Evolutionary conservation across 2,329 filamentous ascomycete genomes (phyloP), one percentile per base, ranked within the genome.

Genomic region (Pyrenophora teres): DNA sequence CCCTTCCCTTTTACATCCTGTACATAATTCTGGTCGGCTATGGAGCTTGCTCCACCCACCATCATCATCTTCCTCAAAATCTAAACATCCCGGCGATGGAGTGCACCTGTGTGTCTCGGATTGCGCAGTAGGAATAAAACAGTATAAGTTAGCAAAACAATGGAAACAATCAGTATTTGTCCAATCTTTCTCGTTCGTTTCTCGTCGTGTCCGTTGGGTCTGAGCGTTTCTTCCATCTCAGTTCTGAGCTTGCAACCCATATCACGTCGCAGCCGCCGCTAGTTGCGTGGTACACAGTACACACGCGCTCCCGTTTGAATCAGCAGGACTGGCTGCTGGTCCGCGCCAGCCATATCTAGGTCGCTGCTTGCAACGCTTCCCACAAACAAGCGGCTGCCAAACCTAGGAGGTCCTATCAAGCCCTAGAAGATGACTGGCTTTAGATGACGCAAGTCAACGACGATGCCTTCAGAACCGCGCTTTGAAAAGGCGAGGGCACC

Each of bases 1-100:
- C 59, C 52, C 52, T 59, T 52, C 46, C 44, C 21, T 45, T 59
- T 56, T 52, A 50, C 43, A 60, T 40, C 45, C 56, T 62, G 59
- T 62, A 60, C 50, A 62, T 62, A 60, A 60, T 58, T 57, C 31
- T 40, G 35, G 50, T 44, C 15, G 44, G 44, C 40, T 39, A 25
- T 25, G 27, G 38, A 47, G 49, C 18, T 36, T 40, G 43, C 38
- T 44, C 40, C 21, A 33, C n/a, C 16, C 39, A 42, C 39, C 10
- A 37, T 21, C 37, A 33, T 23, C 6, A 27, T 31, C 30, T 33
- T 32, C 35, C 27, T 19, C 15, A 9, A 23, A 27, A 30, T 30
- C 12, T 21, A 30, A 50, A 35, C 46, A 50, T 44, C 40, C 46
- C 15, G 46, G 33, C 23, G 40, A 50, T 50, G 46, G 18, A 21